Percentiles rank a stretch among this genome's conserved stretches.
phyloP scores from a whole-genome alignment of 2,329 filamentous ascomycete genomes.

The Aspergillus japonicus region DNA sequence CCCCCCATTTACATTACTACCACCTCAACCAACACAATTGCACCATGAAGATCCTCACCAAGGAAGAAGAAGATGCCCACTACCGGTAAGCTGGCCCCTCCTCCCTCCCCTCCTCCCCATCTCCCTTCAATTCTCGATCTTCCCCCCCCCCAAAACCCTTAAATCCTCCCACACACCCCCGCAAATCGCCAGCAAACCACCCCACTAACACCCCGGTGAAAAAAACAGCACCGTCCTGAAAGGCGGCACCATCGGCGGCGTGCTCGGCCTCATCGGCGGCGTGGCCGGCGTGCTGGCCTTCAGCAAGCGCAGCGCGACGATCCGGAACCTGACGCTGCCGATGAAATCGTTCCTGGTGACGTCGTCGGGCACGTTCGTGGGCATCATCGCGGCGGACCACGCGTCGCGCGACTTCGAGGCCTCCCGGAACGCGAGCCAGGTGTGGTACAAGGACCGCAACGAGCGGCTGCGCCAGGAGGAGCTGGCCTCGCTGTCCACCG shows the following conservation, averaged over 20 bases:
- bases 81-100: constrained; percentile 57
- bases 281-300: constrained; percentile 66
- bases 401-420: constrained; percentile 70
- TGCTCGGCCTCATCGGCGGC: constrained; percentile 66
- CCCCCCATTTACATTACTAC: not conserved
- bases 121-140: not conserved
- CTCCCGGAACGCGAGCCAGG: constrained; percentile 63
- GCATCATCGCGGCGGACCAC: constrained; percentile 83
- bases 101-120: not conserved
- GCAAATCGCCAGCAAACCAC: constrained; percentile 1
- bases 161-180: constrained; percentile 13
- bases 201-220: not conserved
- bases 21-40: constrained; percentile 11
- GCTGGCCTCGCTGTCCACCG: constrained; percentile 55
- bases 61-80: constrained; percentile 86
- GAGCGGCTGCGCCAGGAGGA: constrained; percentile 57
- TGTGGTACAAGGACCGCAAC: constrained; percentile 64
- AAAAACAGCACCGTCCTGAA: constrained; percentile 64
- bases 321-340: constrained; percentile 79
- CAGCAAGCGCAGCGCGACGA: constrained; percentile 69
- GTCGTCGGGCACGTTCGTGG: constrained; percentile 76
- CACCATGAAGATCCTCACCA: constrained; percentile 90
- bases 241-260: constrained; percentile 73
- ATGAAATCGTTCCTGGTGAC: constrained; percentile 89
- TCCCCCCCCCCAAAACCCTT: not conserved